phyloP scores from a whole-genome alignment of 352 stramenopile genomes.

The Blastocystis sp. region DNA sequence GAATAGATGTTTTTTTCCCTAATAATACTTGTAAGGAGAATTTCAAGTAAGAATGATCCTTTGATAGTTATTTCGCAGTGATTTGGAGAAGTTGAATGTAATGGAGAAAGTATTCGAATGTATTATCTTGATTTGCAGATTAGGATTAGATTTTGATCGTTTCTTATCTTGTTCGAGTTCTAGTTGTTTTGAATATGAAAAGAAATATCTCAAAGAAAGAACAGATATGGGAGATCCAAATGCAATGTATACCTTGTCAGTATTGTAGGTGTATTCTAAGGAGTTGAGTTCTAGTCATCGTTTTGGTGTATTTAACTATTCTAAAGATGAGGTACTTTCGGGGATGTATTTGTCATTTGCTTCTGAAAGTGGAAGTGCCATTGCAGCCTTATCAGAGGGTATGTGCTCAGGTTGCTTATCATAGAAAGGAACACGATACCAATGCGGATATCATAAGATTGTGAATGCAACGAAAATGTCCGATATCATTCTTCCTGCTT shows the following conservation, averaged over 20 bases:
- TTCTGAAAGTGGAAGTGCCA: background rate
- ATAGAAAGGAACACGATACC: background rate
- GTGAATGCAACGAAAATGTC: background rate
- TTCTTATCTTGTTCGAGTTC: background rate
- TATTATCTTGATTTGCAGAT: background rate
- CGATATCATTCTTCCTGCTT: slow-evolving; percentile 1
- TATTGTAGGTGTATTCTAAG: background rate
- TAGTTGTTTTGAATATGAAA: slow-evolving; percentile 7
- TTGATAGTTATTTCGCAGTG: background rate
- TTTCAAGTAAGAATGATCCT: background rate
- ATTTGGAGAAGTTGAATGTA: slow-evolving; percentile 1
- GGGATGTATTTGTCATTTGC: slow-evolving; percentile 9
- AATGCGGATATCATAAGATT: background rate
- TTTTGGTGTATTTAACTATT: slow-evolving; percentile 11
- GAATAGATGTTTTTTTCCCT: slow-evolving; percentile 35
- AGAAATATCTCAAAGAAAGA: background rate
- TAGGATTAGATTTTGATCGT: slow-evolving; percentile 15
- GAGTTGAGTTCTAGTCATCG: background rate
- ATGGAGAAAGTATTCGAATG: slow-evolving; percentile 16
- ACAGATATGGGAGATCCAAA: slow-evolving; percentile 3
- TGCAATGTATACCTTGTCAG: slow-evolving; percentile 14
- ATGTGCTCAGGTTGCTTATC: background rate
- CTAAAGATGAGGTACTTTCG: background rate
- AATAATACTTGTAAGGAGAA: slow-evolving; percentile 58
- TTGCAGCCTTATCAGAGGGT: background rate